These are phyloP conservation scores for Curvularia verruculosa DNA, from an alignment of 2,329 filamentous ascomycete species.

Conservation along the genomic window DNA sequence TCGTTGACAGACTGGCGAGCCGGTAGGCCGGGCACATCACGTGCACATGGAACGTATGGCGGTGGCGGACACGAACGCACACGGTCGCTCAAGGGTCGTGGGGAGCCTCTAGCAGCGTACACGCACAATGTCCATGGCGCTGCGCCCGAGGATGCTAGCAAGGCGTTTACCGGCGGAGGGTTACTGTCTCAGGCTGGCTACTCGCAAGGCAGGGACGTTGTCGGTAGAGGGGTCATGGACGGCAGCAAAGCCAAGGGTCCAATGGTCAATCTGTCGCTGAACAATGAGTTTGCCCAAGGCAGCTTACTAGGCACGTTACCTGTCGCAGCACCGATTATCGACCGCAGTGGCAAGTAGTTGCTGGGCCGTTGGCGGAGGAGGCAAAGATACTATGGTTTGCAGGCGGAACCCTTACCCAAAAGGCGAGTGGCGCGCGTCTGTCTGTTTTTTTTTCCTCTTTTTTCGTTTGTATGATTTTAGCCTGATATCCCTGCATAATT, in stretches of 20 bases:
- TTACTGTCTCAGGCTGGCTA: conserved; percentile 51
- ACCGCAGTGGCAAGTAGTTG: conserved; percentile 39
- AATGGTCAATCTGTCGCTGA: conserved; percentile 53
- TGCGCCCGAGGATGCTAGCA: conserved; percentile 39
- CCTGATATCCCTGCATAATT: conserved; percentile 1
- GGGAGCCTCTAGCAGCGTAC: conserved; percentile 42
- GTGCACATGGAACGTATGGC: conserved; percentile 36
- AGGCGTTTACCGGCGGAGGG: conserved; percentile 55
- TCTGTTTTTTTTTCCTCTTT: conserved; percentile 1
- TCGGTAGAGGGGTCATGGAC: conserved; percentile 55
- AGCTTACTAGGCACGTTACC: conserved; percentile 56
- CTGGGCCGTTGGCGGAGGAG: neutral
- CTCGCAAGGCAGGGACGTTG: conserved; percentile 47
- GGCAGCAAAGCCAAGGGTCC: conserved; percentile 53
- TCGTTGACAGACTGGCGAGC: conserved; percentile 54
- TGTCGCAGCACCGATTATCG: conserved; percentile 47
- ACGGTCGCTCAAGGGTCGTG: conserved; percentile 44
- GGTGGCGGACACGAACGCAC: conserved; percentile 40
- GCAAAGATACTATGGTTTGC: conserved; percentile 1
- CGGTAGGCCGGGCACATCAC: conserved; percentile 34
- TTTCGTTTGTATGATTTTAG: conserved; percentile 1
- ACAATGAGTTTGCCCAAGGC: conserved; percentile 53
- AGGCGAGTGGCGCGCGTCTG: neutral
- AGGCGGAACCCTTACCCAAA: conserved; percentile 3
- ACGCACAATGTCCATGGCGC: conserved; percentile 43